Evolutionary conservation across 495 filamentous ascomycete species (phyloP).

Genomic region (Podospora bellae-mahoneyi): DNA sequence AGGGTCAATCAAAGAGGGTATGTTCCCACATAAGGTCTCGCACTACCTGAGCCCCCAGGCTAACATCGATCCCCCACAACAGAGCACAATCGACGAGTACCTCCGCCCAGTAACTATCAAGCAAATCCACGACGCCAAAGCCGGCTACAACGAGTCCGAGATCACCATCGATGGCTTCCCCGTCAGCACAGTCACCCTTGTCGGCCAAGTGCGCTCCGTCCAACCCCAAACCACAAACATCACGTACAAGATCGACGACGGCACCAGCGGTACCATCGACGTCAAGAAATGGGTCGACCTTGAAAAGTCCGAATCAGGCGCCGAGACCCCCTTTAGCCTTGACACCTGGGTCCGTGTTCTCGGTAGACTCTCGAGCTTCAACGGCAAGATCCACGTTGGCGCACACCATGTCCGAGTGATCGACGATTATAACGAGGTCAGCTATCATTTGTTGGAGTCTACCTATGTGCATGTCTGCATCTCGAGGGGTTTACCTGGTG

Average conservation of each 20-base stretch:
- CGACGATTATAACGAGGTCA: conserved; percentile 84
- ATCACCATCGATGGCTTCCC: conserved; percentile 76
- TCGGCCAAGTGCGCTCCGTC: conserved; percentile 87
- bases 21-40: not conserved
- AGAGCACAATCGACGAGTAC: conserved; percentile 56
- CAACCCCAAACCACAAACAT: conserved; percentile 83
- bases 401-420: conserved; percentile 78
- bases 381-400: conserved; percentile 72
- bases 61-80: not conserved
- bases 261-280: conserved; percentile 78
- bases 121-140: conserved; percentile 77
- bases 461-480: conserved; percentile 82
- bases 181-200: conserved; percentile 65
- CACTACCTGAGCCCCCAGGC: not conserved
- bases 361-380: conserved; percentile 73
- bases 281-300: conserved; percentile 88
- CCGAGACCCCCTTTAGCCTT: conserved; percentile 41
- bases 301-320: conserved; percentile 49
- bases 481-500: conserved; percentile 54
- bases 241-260: conserved; percentile 91
- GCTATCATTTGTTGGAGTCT: conserved; percentile 84
- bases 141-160: conserved; percentile 63
- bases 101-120: conserved; percentile 92
- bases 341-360: conserved; percentile 79
- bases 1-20: conserved; percentile 30